Base-by-base conservation (phyloP, 805 yeast species). In the Kuraishia capsulata region DNA sequence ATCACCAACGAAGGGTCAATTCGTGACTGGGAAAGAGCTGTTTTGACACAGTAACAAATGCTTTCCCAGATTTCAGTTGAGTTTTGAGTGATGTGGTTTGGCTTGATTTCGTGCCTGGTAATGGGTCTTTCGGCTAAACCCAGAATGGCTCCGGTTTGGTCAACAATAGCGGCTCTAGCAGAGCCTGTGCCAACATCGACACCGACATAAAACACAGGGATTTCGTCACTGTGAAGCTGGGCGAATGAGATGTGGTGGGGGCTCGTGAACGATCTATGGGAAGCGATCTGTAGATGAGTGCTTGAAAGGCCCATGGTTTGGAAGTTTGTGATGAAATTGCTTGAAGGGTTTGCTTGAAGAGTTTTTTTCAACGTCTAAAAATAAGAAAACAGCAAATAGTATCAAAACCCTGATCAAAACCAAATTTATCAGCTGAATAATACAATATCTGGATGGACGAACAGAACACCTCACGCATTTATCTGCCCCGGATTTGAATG, bases 131-230 rank as follows among this genome's bases (percentile, higher is more conserved):
- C 88, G 16, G 89, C 76, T 37, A 88, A 61, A 0, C 87, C 81
- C 36, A 86, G 61, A 38, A 92, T 88, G 33, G 82, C 78, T 36
- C 97, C 97, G 31, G 71, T 65, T 50, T 78, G 73, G 57, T 89
- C 92, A 45, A 90, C 85, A 13, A 92, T 66, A 51, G 96, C 90
- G 4, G 97, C 97, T 46, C 98, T 70, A 4, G 96, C 97, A 2
- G 95, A 84, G 13, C 97, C 98, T 0, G 97, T 89, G n/a, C 98
- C 98, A 20, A 92, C 66, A 35, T 61, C 66, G 20, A 61, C 66
- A 36, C 66, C 66, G 10, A 61, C 58, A 36, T 59, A 61, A 39
- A 55, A 59, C 13, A 59, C 52, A 3, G 59, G 61, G 26, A 29
- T 38, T 4, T 44, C 52, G 19, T 48, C 51, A 10, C 37, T 20